Percentiles rank a stretch among this genome's conserved stretches.
Conservation (phyloP, 2,329 filamentous ascomycete species). For the Akanthomyces uredinophilus region DNA sequence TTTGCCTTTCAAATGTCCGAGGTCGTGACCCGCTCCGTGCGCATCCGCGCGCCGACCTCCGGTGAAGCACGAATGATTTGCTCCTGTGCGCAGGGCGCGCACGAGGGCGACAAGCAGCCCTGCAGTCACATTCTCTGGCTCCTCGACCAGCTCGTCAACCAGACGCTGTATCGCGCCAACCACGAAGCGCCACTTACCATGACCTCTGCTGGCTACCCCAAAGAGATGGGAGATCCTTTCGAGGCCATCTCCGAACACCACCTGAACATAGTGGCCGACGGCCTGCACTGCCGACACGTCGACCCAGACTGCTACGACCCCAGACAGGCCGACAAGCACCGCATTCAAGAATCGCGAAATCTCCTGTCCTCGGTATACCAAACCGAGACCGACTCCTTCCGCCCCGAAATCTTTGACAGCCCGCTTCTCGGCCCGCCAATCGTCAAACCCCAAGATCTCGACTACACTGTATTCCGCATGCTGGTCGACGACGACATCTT, state of each 20-base stretch:
- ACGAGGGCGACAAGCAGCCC: slow-evolving; percentile 25
- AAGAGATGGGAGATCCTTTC: slow-evolving; percentile 45
- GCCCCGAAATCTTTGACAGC: slow-evolving; percentile 42
- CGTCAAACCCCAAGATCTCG: slow-evolving; percentile 35
- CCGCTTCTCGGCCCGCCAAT: slow-evolving; percentile 32
- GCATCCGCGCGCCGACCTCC: slow-evolving; percentile 39
- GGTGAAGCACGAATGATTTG: slow-evolving; percentile 40
- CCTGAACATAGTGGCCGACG: slow-evolving; percentile 46
- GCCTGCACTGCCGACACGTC: slow-evolving; percentile 44
- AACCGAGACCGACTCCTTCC: slow-evolving; percentile 36
- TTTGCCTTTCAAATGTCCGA: slow-evolving; percentile 55
- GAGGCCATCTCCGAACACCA: slow-evolving; percentile 44
- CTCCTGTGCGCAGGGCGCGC: slow-evolving; percentile 34
- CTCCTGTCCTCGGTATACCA: slow-evolving; percentile 44
- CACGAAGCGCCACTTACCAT: slow-evolving; percentile 36
- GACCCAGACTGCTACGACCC: slow-evolving; percentile 24
- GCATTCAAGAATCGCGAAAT: slow-evolving; percentile 46
- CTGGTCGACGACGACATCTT: slow-evolving; percentile 50
- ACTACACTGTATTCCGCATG: slow-evolving; percentile 48
- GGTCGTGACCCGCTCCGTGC: slow-evolving; percentile 46
- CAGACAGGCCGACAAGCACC: slow-evolving; percentile 29
- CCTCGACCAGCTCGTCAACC: slow-evolving; percentile 46
- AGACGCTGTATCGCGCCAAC: slow-evolving; percentile 37
- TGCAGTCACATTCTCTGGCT: slow-evolving; percentile 52
- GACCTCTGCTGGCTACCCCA: slow-evolving; percentile 37